A percentile compares a stretch with the other conserved stretches of the same genome.
Evolutionary conservation across 2,329 filamentous ascomycete species (phyloP).

Genomic region (Ophiocordyceps robertsii): DNA sequence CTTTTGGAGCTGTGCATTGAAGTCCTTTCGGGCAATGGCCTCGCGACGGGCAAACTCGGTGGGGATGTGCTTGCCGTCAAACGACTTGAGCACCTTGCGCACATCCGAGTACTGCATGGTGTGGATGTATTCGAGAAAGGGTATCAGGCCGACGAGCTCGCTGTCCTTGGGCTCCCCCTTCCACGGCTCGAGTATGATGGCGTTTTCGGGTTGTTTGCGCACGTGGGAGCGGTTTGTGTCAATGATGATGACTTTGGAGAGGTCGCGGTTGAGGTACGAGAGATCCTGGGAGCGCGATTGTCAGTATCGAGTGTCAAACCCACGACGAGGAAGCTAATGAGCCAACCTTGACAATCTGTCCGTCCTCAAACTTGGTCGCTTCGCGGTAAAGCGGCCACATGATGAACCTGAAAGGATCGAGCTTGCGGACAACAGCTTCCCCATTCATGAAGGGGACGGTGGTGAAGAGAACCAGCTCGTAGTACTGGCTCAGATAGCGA

Average conservation of each 20-base stretch:
- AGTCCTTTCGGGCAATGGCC: conserved; percentile 71
- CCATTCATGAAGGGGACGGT: conserved; percentile 68
- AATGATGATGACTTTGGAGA: conserved; percentile 89
- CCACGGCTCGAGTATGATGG: conserved; percentile 86
- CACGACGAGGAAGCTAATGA: neutral
- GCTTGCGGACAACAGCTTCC: conserved; percentile 79
- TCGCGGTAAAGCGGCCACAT: conserved; percentile 92
- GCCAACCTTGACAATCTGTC: conserved; percentile 82
- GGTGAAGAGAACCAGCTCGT: conserved; percentile 94
- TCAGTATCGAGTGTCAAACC: neutral
- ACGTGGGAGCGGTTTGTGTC: conserved; percentile 77
- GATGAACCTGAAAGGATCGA: conserved; percentile 91
- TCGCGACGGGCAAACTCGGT: conserved; percentile 82
- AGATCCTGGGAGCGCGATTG: conserved; percentile 53
- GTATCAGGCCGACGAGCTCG: conserved; percentile 77
- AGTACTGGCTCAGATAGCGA: conserved; percentile 93
- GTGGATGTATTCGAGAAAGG: conserved; percentile 93
- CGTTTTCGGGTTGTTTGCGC: conserved; percentile 88
- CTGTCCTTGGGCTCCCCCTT: conserved; percentile 70
- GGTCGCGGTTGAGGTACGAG: conserved; percentile 91
- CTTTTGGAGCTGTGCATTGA: conserved; percentile 62
- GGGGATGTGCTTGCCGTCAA: conserved; percentile 80
- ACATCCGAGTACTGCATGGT: conserved; percentile 87
- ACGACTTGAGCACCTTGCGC: conserved; percentile 73
- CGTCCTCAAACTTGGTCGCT: conserved; percentile 93